A percentile compares a stretch with the other conserved stretches of the same genome.
Evolutionary conservation across 257 asterid species (phyloP).

Genomic region (Solanum bulbocastanum): DNA sequence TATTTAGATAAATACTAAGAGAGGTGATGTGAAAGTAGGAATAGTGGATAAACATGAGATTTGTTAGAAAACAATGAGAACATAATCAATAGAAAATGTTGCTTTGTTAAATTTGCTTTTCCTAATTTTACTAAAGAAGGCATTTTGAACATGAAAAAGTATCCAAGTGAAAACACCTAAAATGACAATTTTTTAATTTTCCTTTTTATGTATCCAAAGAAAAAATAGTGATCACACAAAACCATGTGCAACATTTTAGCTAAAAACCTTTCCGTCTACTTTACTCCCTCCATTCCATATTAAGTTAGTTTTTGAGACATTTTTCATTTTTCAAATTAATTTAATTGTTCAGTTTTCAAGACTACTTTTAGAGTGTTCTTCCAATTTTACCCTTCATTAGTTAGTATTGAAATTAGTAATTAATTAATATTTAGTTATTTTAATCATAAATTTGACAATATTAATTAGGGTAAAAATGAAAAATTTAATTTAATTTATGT

Average conservation of each 20-base stretch:
- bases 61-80: rapidly evolving
- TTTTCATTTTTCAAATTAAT: no score
- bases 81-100: neutral
- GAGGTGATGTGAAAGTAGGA: neutral
- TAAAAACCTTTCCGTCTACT: neutral
- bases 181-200: neutral
- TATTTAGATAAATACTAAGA: neutral
- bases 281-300: neutral
- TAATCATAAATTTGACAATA: no score
- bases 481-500: no score
- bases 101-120: neutral
- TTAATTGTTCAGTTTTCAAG: no score
- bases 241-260: neutral
- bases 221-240: neutral
- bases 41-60: neutral
- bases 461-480: no score
- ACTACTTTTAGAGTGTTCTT: no score
- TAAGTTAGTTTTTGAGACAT: no score
- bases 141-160: neutral
- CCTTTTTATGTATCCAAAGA: neutral
- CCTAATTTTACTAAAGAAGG: neutral
- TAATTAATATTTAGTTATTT: no score
- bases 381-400: no score
- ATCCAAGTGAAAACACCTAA: neutral
- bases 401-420: no score